These are phyloP conservation scores for Lachnum nothofagi DNA, from an alignment of 2,329 filamentous ascomycete species.

Conservation along the genomic window DNA sequence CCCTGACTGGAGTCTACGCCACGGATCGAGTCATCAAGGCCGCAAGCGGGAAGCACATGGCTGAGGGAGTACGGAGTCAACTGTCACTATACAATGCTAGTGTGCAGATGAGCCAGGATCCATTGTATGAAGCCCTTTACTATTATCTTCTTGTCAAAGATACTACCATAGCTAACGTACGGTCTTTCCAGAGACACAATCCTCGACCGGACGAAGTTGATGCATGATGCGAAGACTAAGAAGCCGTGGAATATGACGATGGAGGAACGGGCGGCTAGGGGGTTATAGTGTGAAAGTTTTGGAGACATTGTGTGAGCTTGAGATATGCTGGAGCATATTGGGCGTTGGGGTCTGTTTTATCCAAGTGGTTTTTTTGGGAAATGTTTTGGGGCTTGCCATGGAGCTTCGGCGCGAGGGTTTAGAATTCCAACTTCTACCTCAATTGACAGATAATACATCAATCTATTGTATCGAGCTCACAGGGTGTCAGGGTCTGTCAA, in stretches of 20 bases:
- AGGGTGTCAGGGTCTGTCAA: too few species aligned
- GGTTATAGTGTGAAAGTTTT: not conserved
- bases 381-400: too few species aligned
- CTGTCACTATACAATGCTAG: not conserved
- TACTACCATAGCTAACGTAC: not conserved
- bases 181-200: constrained; percentile 8
- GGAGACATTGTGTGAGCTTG: too few species aligned
- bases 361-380: too few species aligned
- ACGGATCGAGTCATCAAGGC: not conserved
- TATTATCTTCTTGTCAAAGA: not conserved
- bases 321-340: too few species aligned
- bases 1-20: not conserved
- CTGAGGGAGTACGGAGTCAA: not conserved
- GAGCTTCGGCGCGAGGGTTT: too few species aligned
- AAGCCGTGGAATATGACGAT: constrained; percentile 14
- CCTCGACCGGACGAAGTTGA: constrained; percentile 9
- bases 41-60: constrained; percentile 1
- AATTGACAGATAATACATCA: too few species aligned
- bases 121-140: not conserved
- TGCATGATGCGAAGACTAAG: constrained; percentile 7
- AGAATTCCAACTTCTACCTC: too few species aligned
- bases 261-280: constrained; percentile 2
- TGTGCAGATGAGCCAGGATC: constrained; percentile 2
- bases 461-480: too few species aligned
- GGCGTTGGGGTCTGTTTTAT: too few species aligned